These are phyloP conservation scores for Aegilops umbellulata DNA, from an alignment of 176 grass and related monocot species.

Conservation along the genomic window DNA sequence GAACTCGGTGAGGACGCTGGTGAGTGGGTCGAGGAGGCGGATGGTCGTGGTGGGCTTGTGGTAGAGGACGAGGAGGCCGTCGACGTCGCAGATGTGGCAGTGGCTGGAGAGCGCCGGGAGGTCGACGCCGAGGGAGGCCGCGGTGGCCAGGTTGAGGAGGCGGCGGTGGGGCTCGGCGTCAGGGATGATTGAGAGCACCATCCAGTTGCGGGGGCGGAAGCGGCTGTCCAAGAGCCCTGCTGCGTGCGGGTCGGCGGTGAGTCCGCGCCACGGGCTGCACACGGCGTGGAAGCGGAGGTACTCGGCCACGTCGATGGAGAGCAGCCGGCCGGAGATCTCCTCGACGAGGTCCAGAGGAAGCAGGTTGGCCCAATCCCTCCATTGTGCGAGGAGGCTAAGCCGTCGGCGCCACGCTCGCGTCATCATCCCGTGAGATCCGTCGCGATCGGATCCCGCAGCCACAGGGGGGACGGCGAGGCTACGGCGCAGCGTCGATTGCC, in stretches of 20 bases:
- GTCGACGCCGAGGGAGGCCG: no score
- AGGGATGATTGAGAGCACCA: background rate
- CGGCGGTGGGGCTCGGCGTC: background rate
- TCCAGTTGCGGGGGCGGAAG: background rate
- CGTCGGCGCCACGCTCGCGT: background rate
- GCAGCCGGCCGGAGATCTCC: background rate
- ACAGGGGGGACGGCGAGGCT: background rate
- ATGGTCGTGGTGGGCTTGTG: no score
- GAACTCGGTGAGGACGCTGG: no score
- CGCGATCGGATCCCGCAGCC: no score
- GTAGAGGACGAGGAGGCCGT: no score
- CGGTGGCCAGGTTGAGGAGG: background rate
- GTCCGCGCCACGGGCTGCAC: background rate
- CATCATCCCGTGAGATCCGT: background rate
- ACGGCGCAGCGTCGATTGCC: background rate
- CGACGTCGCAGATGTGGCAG: no score
- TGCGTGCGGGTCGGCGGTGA: background rate
- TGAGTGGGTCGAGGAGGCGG: no score
- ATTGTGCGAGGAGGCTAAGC: background rate
- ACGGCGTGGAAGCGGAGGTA: background rate
- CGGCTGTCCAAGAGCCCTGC: no score
- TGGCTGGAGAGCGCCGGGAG: no score
- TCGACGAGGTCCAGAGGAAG: background rate
- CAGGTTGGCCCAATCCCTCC: conserved; percentile 7
- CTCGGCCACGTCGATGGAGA: background rate